Conservation (phyloP, 805 yeast genomes). For the Metschnikowia shivogae region DNA sequence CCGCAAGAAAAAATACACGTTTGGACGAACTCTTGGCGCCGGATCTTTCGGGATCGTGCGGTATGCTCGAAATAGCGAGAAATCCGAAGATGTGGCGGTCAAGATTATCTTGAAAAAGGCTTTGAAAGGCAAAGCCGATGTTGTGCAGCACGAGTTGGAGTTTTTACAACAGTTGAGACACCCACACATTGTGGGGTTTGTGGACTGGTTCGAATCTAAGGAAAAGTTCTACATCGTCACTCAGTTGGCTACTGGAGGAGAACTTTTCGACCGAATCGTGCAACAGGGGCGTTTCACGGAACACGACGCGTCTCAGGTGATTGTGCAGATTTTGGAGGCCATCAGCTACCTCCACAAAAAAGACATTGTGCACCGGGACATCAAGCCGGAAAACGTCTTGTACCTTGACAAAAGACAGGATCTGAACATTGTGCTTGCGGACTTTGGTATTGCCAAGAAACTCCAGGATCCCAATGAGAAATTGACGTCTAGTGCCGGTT, state of each 20-base stretch:
- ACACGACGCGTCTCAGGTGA: constrained; percentile 72
- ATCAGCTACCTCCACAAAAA: constrained; percentile 68
- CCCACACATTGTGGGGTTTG: constrained; percentile 83
- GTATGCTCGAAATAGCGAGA: constrained; percentile 52
- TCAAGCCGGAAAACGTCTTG: constrained; percentile 90
- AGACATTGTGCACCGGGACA: constrained; percentile 88
- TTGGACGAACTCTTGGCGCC: constrained; percentile 86
- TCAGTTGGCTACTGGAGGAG: constrained; percentile 95
- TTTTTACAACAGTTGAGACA: constrained; percentile 67
- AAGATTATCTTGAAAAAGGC: constrained; percentile 86
- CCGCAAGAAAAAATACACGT: constrained; percentile 65
- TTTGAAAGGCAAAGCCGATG: constrained; percentile 69
- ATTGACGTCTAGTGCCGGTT: constrained; percentile 76
- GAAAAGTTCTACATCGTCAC: constrained; percentile 93
- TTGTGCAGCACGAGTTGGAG: constrained; percentile 73
- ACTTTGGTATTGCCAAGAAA: constrained; percentile 91
- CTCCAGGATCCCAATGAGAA: constrained; percentile 56
- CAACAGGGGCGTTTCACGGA: constrained; percentile 83
- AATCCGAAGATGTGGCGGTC: constrained; percentile 75
- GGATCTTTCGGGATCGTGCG: constrained; percentile 94
- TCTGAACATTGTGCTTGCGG: constrained; percentile 82
- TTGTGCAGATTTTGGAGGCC: constrained; percentile 74
- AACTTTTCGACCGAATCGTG: constrained; percentile 82
- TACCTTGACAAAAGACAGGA: constrained; percentile 53
- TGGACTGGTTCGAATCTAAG: constrained; percentile 90